Base-by-base conservation (phyloP, 1,284 basidiomycete genomes). In the Golubevia pallescens region DNA sequence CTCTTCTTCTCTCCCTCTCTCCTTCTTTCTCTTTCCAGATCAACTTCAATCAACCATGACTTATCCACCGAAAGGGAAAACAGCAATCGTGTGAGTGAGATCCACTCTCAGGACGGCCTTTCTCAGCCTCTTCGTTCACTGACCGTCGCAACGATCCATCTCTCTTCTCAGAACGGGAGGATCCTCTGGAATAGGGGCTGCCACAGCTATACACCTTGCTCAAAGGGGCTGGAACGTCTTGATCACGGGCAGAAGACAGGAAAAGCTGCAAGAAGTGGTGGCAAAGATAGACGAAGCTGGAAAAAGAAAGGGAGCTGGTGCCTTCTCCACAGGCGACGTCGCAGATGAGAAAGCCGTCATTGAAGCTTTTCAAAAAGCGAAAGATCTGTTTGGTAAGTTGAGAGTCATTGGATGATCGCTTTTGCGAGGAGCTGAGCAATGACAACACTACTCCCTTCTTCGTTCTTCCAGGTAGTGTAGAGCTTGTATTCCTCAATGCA, bases 401-500 rank as follows among this genome's bases (percentile, higher is more conserved):
- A 28, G 24, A 21, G n/a, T 10, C n/a, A 8, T 42, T 7, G 16
- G 8, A 24, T 55, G 6, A 28, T 60, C 63, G 14, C 57, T 65
- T 28, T 75, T 75, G 63, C 60, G 60, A 56, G 60, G 73, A 60
- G 68, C 71, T 7, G 62, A 67, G 10, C 61, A 68, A 20, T 61
- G 66, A 34, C 8, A 19, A 8, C 10, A 60, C 4, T 56, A 60
- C 23, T 32, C 6, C 19, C 10, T 38, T 10, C 3, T 38, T 38
- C 34, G 34, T 38, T 38, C 34, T 38, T 53, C 61, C 70, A n/a
- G 76, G 76, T 38, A 62, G 68, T 1, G 58, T 78, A 20, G 75
- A 77, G 21, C 68, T 78, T 3, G 67, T 78, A 34, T 78, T 78
- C 53, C 70, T 67, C 65, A 78, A 78, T 57, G 77, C 75, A 20